Evolutionary conservation across 1,139 yeast genomes (phyloP).

Genomic region (Geotrichum histeridarum): DNA sequence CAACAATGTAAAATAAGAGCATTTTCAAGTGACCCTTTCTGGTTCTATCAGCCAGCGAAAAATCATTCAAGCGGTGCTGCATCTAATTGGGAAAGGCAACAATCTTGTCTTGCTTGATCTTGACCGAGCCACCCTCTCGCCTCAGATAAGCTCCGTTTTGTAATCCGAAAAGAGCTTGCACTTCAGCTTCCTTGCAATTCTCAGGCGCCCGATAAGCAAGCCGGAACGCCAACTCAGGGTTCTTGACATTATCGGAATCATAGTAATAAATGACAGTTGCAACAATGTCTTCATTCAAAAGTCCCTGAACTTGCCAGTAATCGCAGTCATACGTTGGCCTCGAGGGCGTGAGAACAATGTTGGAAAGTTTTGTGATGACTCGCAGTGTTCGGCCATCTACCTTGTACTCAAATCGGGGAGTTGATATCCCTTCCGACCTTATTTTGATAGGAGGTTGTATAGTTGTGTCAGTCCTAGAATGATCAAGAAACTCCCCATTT

Average conservation of each 20-base stretch:
- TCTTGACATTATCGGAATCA: constrained; percentile 42
- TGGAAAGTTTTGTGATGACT: constrained; percentile 43
- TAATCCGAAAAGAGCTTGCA: too few relatives aligned
- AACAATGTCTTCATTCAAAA: constrained; percentile 43
- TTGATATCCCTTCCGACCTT: neutral
- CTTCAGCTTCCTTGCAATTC: constrained; percentile 34
- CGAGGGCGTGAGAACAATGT: constrained; percentile 44
- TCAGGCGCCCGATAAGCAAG: constrained; percentile 35
- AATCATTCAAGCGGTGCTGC: constrained; percentile 43
- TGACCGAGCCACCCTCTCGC: constrained; percentile 33
- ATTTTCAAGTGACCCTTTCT: constrained; percentile 42
- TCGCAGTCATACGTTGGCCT: constrained; percentile 42
- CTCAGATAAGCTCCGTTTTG: constrained; percentile 28
- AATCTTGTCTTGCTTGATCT: constrained; percentile 33
- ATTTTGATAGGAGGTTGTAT: neutral
- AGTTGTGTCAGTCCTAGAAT: neutral
- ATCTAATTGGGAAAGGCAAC: constrained; percentile 41
- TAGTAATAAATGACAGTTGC: constrained; percentile 45
- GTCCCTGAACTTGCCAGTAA: constrained; percentile 46
- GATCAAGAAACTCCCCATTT: neutral
- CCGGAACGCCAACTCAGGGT: constrained; percentile 39
- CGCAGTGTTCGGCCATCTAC: constrained; percentile 29
- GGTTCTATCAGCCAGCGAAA: constrained; percentile 38
- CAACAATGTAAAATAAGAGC: constrained; percentile 42
- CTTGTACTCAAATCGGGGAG: neutral